phyloP scores from a whole-genome alignment of 78 protist species.

The Dictyostelium citrinum region DNA sequence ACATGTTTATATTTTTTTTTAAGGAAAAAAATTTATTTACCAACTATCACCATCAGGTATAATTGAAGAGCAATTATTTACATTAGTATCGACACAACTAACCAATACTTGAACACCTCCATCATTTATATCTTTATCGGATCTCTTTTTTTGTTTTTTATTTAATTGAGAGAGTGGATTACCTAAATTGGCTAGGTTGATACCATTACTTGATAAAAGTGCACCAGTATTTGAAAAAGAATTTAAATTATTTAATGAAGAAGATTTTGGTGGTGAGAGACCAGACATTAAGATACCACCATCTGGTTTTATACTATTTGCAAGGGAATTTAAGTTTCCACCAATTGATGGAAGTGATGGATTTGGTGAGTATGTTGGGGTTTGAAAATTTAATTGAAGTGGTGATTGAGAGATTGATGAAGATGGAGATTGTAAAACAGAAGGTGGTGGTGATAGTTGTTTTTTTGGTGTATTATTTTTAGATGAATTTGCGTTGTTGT shows the following conservation, averaged over 20 bases:
- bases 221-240: not conserved
- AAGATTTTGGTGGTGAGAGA: not conserved
- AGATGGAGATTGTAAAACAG: not conserved
- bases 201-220: not conserved
- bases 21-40: not conserved
- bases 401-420: not conserved
- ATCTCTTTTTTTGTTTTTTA: constrained; percentile 20
- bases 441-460: constrained; percentile 14
- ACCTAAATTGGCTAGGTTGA: not conserved
- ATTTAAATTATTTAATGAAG: not conserved
- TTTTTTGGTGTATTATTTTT: not conserved
- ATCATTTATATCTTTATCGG: constrained; percentile 5
- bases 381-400: constrained; percentile 16
- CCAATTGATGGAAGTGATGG: not conserved
- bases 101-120: constrained; percentile 30
- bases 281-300: not conserved
- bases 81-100: constrained; percentile 14
- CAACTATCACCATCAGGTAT: constrained; percentile 34
- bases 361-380: constrained; percentile 12
- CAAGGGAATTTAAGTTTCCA: not conserved
- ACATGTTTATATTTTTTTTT: too few species aligned
- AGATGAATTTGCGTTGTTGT: not conserved
- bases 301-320: not conserved
- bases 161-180: not conserved
- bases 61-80: not conserved